A percentile compares a stretch with the other conserved stretches of the same genome.
These are phyloP conservation scores for Malassezia restricta DNA, from an alignment of 1,284 basidiomycete species.

Conservation along the genomic window DNA sequence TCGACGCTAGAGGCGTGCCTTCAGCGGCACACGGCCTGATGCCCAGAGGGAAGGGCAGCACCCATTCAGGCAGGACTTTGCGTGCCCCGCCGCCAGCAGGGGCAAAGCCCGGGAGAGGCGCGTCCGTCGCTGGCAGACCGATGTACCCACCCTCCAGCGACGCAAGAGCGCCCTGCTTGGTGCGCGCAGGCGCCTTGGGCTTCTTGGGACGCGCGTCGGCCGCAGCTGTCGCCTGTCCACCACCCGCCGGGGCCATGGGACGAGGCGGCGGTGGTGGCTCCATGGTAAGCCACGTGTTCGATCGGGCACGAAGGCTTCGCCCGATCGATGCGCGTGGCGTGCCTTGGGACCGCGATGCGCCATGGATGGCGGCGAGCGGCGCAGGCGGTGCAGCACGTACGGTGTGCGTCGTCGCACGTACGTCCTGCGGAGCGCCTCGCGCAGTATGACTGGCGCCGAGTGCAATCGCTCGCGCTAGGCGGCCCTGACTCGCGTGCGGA, in stretches of 20 bases:
- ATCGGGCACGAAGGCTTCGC: no score
- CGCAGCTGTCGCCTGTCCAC: background rate
- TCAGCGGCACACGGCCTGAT: background rate
- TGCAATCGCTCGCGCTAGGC: background rate
- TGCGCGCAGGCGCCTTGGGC: constrained; percentile 7
- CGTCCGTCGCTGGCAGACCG: constrained; percentile 14
- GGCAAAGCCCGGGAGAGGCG: constrained; percentile 15
- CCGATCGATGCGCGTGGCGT: no score
- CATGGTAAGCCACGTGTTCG: no score
- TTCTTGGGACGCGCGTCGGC: background rate
- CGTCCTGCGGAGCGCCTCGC: no score
- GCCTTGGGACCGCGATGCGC: no score
- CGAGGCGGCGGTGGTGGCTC: no score
- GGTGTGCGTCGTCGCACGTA: no score
- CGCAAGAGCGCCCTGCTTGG: constrained; percentile 7
- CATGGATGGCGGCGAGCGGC: no score
- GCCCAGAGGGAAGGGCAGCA: constrained; percentile 22
- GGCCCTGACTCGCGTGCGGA: background rate
- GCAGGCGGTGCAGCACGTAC: no score
- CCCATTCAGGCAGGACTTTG: constrained; percentile 29
- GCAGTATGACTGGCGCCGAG: no score
- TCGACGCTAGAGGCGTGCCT: background rate
- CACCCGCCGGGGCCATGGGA: no score
- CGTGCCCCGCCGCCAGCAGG: constrained; percentile 29
- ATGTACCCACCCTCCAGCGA: constrained; percentile 25